phyloP scores from a whole-genome alignment of 768 basidiomycete species.

The Boletus sensibilis region DNA sequence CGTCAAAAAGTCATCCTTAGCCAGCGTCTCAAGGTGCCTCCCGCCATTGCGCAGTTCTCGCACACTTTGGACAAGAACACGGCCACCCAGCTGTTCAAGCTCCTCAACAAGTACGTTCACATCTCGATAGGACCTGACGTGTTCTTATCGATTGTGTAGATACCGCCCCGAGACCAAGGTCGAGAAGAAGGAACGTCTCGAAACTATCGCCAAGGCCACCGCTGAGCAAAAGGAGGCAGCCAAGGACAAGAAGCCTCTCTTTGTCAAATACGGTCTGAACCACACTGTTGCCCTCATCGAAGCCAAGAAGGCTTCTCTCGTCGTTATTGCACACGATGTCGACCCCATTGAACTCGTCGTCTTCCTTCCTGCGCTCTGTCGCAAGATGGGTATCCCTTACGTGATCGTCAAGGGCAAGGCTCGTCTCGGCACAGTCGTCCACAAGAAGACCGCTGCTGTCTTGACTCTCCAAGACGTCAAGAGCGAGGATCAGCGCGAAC shows the following conservation, averaged over 20 bases:
- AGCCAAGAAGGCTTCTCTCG: constrained; percentile 95
- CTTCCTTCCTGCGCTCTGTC: constrained; percentile 96
- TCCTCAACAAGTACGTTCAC: constrained; percentile 77
- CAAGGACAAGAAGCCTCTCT: constrained; percentile 93
- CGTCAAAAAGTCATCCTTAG: constrained; percentile 97
- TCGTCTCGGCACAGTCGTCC: constrained; percentile 94
- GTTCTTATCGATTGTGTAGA: constrained; percentile 14
- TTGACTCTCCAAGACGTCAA: constrained; percentile 91
- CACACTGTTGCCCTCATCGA: constrained; percentile 94
- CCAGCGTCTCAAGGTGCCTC: constrained; percentile 97
- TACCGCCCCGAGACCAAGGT: constrained; percentile 92
- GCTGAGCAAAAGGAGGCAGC: constrained; percentile 76
- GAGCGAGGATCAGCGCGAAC: constrained; percentile 91
- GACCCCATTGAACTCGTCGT: constrained; percentile 99
- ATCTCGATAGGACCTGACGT: neutral
- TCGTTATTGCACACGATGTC: constrained; percentile 96
- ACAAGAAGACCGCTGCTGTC: constrained; percentile 97
- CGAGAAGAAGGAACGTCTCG: constrained; percentile 95
- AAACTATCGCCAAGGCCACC: constrained; percentile 69
- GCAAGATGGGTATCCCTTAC: constrained; percentile 99
- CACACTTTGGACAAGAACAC: constrained; percentile 99
- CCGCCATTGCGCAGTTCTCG: constrained; percentile 97
- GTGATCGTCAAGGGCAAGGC: constrained; percentile 99
- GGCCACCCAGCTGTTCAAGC: constrained; percentile 95
- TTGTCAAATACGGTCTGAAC: constrained; percentile 96